Conservation (phyloP, 176 grass and related monocot genomes). For the Carex scoparia region DNA sequence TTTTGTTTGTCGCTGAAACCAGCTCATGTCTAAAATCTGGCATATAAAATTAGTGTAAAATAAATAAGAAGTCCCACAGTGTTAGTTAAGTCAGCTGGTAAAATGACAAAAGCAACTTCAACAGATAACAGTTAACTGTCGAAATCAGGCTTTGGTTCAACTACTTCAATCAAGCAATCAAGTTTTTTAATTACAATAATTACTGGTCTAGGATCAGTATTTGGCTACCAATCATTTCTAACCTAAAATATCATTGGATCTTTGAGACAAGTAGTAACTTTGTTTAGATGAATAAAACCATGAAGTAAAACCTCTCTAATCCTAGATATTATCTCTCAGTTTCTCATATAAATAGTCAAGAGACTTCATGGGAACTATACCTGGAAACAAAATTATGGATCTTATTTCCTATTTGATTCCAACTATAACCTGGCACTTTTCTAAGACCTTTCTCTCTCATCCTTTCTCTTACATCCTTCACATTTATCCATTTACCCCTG, state of each 20-base stretch:
- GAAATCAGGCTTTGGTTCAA: too few relatives aligned
- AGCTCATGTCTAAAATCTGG: too few relatives aligned
- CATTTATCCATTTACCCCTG: slow-evolving; percentile 63
- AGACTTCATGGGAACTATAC: slow-evolving; percentile 39
- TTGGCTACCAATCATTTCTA: neutral
- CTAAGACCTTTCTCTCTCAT: slow-evolving; percentile 53
- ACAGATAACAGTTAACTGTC: too few relatives aligned
- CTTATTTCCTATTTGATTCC: slow-evolving; percentile 56
- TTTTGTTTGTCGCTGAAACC: too few relatives aligned
- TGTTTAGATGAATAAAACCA: neutral
- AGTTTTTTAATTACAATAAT: too few relatives aligned
- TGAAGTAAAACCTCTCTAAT: neutral
- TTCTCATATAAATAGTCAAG: neutral
- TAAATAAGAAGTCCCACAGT: too few relatives aligned
- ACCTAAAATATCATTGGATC: neutral
- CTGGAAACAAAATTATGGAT: slow-evolving; percentile 52
- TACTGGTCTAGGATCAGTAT: neutral
- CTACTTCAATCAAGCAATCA: too few relatives aligned
- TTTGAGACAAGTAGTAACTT: neutral
- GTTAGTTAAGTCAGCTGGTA: too few relatives aligned
- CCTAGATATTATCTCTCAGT: too few relatives aligned
- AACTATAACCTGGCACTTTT: slow-evolving; percentile 75
- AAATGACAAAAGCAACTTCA: too few relatives aligned
- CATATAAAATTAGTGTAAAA: too few relatives aligned
- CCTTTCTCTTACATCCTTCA: slow-evolving; percentile 43